Evolutionary conservation across 2,329 filamentous ascomycete species (phyloP), one percentile per base, ranked within the genome.

Genomic region (Aspergillus ochraceoroseus): DNA sequence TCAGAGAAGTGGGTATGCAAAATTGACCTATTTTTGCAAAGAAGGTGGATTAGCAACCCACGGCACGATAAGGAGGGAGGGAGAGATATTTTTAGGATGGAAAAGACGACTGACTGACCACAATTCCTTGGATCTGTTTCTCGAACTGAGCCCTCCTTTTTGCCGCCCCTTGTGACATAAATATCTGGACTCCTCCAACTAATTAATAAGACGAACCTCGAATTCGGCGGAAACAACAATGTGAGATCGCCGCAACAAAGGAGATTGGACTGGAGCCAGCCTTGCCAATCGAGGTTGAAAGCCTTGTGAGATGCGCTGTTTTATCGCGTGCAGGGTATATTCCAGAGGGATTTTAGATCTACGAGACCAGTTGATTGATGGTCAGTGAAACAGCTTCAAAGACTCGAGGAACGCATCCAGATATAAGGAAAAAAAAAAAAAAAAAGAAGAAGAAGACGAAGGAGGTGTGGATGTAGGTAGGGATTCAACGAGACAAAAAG

Each of bases 251-350:
- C 19, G 20, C 26, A 26, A 31, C 33, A 35, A 30, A 48, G 38
- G 38, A 28, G 45, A 53, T 48, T 48, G 50, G 45, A 51, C 43
- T 29, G 43, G 51, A 47, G 42, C 53, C 53, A 52, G 53, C 53
- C 52, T 51, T 46, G 43, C 47, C 48, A 53, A 53, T 53, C 39
- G 45, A 47, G 35, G 37, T 29, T 18, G 30, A 22, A 20, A 32
- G 35, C 23, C 29, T 22, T 34, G 32, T 31, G 34, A 17, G n/a
- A 18, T 26, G 28, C 14, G 26, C 26, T 17, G 13, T 6, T 9
- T 7, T 26, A 32, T 17, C 19, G 15, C 36, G 28, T 22, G 28
- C 26, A n/a, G 20, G 15, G n/a, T 32, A 22, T 27, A 19, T 29
- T 47, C 22, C 19, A 39, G 34, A 37, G 25, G 38, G 18, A n/a